Conservation (phyloP, 2,329 filamentous ascomycete genomes). For the Tolypocladium cylindrosporum region DNA sequence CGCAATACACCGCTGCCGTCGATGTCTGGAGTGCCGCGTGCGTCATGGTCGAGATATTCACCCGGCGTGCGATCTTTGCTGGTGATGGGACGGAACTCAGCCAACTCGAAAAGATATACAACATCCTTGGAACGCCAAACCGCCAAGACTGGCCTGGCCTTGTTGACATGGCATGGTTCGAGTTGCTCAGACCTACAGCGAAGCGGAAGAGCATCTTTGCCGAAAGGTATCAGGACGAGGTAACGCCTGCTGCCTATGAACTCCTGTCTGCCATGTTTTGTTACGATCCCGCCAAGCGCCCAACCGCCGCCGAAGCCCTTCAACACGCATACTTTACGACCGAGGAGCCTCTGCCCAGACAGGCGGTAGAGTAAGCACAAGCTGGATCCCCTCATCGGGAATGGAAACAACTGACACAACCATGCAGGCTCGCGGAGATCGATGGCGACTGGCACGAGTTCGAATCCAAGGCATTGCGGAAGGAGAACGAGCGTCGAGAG, state of each 20-base stretch:
- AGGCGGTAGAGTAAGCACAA: conserved; percentile 66
- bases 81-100: conserved; percentile 93
- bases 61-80: conserved; percentile 84
- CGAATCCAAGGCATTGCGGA: conserved; percentile 87
- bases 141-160: conserved; percentile 79
- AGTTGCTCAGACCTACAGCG: conserved; percentile 71
- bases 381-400: not conserved
- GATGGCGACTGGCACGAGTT: conserved; percentile 98
- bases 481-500: conserved; percentile 68
- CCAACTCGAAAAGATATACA: conserved; percentile 95
- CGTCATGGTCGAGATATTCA: conserved; percentile 95
- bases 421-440: conserved; percentile 58
- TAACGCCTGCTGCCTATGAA: conserved; percentile 75
- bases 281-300: conserved; percentile 78
- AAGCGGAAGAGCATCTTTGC: conserved; percentile 67
- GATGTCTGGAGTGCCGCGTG: conserved; percentile 97
- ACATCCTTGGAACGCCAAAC: conserved; percentile 79
- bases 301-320: conserved; percentile 74
- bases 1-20: conserved; percentile 78
- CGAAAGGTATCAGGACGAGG: conserved; percentile 67
- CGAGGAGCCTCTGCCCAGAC: conserved; percentile 67
- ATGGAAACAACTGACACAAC: conserved; percentile 12
- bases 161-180: conserved; percentile 94
- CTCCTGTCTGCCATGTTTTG: conserved; percentile 76
- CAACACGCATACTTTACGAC: conserved; percentile 79